Conservation (phyloP, 306 rosid species). For the Vachellia pachyceras region DNA sequence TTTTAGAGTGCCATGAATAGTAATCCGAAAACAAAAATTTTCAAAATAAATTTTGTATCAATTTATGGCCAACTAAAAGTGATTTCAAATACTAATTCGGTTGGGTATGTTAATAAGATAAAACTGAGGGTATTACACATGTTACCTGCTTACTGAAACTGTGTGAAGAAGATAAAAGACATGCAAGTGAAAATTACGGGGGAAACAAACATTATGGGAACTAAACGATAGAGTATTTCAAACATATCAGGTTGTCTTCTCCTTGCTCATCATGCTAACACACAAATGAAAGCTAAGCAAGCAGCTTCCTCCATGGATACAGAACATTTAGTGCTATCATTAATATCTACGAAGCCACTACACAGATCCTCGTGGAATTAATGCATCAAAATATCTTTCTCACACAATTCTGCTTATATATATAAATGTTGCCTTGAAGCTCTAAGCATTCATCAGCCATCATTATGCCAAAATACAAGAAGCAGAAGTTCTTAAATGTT, state of each 20-base stretch:
- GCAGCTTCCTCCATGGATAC: constrained; percentile 27
- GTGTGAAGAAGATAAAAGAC: background rate
- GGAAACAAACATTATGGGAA: background rate
- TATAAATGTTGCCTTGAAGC: constrained; percentile 8
- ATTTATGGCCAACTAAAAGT: too few species aligned
- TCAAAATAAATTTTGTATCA: too few species aligned
- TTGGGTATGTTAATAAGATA: too few species aligned
- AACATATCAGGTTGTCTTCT: constrained; percentile 6
- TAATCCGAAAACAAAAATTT: too few species aligned
- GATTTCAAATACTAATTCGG: too few species aligned
- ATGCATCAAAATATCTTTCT: constrained; percentile 8
- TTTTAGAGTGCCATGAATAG: too few species aligned
- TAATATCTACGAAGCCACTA: constrained; percentile 35
- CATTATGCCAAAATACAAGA: constrained; percentile 25
- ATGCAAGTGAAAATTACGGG: background rate
- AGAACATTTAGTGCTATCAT: constrained; percentile 17
- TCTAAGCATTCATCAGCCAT: constrained; percentile 32
- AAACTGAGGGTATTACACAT: too few species aligned
- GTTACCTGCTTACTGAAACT: background rate
- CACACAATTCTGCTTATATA: constrained; percentile 30
- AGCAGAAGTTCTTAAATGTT: constrained; percentile 25
- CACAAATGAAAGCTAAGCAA: background rate
- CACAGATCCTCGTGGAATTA: background rate
- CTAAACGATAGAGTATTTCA: background rate
- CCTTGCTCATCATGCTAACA: constrained; percentile 27